A percentile compares a stretch with the other conserved stretches of the same genome.
Conservation (phyloP, 1,139 yeast species). For the Taiozyma sp. region DNA sequence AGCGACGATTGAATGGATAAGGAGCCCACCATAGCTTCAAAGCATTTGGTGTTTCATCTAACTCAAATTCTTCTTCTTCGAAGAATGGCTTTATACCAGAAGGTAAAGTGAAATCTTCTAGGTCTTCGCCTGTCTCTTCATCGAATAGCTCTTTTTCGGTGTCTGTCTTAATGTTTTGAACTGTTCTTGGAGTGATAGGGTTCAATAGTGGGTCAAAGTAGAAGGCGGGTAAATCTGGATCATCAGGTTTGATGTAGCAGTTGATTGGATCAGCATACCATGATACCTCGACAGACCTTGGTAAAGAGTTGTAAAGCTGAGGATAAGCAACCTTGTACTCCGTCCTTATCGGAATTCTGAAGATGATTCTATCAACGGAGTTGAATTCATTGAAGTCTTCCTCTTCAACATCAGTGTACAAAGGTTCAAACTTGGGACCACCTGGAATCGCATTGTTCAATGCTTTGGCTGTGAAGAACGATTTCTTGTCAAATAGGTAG, state of each 20-base stretch:
- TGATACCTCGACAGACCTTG: constrained; percentile 55
- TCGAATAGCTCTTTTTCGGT: constrained; percentile 22
- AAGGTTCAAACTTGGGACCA: constrained; percentile 94
- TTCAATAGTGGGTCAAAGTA: constrained; percentile 49
- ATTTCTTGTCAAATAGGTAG: constrained; percentile 69
- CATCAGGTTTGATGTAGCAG: constrained; percentile 43
- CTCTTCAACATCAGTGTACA: constrained; percentile 64
- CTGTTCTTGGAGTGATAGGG: constrained; percentile 46
- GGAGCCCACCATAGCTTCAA: constrained; percentile 75
- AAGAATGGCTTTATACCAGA: constrained; percentile 44
- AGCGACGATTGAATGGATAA: constrained; percentile 73
- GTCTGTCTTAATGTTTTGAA: constrained; percentile 20
- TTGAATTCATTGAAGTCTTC: constrained; percentile 88
- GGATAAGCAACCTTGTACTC: constrained; percentile 89
- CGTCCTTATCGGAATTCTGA: constrained; percentile 69
- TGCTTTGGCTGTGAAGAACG: constrained; percentile 89
- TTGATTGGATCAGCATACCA: constrained; percentile 61
- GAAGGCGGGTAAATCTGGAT: constrained; percentile 53
- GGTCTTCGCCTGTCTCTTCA: constrained; percentile 28
- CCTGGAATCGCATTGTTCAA: constrained; percentile 86
- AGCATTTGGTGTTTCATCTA: constrained; percentile 52
- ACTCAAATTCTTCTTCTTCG: constrained; percentile 36
- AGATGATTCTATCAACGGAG: constrained; percentile 80
- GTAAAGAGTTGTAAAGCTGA: constrained; percentile 74
- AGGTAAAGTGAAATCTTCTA: constrained; percentile 36